Evolutionary conservation across 1,284 basidiomycete species (phyloP).

Genomic region (Abortiporus biennis): DNA sequence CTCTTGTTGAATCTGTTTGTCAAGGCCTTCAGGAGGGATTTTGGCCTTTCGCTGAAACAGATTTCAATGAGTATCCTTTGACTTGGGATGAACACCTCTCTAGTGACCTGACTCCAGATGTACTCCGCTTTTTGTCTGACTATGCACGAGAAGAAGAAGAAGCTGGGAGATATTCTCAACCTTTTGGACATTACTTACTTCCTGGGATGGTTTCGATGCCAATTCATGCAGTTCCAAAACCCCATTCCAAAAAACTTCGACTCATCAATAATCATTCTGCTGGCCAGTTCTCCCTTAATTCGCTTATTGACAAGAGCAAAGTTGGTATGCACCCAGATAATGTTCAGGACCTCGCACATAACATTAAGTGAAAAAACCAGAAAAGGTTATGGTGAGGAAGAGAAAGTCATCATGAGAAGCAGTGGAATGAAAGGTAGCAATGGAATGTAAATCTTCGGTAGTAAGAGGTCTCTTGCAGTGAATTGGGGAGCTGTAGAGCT

Average conservation of each 20-base stretch:
- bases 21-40: slow-evolving; percentile 18
- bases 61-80: neutral
- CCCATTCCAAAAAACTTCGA: slow-evolving; percentile 26
- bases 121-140: neutral
- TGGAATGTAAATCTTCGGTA: slow-evolving; percentile 6
- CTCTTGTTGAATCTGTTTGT: slow-evolving; percentile 19
- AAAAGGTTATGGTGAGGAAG: slow-evolving; percentile 21
- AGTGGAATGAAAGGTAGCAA: neutral
- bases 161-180: slow-evolving; percentile 27
- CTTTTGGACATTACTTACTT: slow-evolving; percentile 28
- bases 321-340: slow-evolving; percentile 26
- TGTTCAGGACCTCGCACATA: slow-evolving; percentile 24
- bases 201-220: slow-evolving; percentile 43
- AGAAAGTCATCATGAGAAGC: slow-evolving; percentile 24
- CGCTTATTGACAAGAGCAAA: slow-evolving; percentile 24
- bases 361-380: slow-evolving; percentile 27
- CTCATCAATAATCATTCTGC: slow-evolving; percentile 34
- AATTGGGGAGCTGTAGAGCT: neutral
- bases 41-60: slow-evolving; percentile 18
- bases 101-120: slow-evolving; percentile 6
- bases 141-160: slow-evolving; percentile 24
- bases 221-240: slow-evolving; percentile 30
- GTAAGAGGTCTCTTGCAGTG: slow-evolving; percentile 4
- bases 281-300: slow-evolving; percentile 29
- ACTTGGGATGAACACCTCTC: slow-evolving; percentile 6